Base-by-base conservation (phyloP, 345 rosid genomes). In the Salix purpurea region DNA sequence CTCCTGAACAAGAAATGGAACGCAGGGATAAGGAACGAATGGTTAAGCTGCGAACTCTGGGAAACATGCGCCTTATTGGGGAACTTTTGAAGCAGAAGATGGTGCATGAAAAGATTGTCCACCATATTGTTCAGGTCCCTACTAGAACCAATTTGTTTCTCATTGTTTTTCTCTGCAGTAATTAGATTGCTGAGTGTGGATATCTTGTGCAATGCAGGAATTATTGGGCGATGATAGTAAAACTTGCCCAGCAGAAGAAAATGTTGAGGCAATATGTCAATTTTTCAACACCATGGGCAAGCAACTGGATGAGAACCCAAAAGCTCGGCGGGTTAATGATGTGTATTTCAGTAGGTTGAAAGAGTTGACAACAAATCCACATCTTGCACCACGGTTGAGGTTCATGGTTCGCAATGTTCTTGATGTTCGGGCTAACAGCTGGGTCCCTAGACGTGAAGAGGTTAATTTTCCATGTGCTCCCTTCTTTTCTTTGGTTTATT, bases 391-490 rank as follows among this genome's bases (percentile, higher is more conserved):
- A 2, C 88, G 97, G 12, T 54, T 91, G 83, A 87, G 85, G 77
- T 94, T 94, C 84, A 89, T 90, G 98, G 88, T 94, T 71, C 86
- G 89, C 36, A 86, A 92, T 86, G 92, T 89, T 75, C 86, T 94
- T 80, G 98, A 94, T 80, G 82, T 88, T 65, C 91, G 98, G 60
- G 67, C 86, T 18, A 88, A 83, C 86, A 88, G 84, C 26, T 94
- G 98, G 98, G 87, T 92, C 62, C 98, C 97, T 19, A 83, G 98
- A 73, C 92, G 97, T 42, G 97, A 93, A 79, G 95, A 93, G 98
- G 98, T 91, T 76, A 18, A 70, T 71, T 39, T 34, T 70, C 8
- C n/a, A 13, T 36, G 39, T 7, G 0, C 23, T 34, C 18, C 4
- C 3, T 30, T 18, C 24, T 15, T 54, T 21, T 50, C 1, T 54